Evolutionary conservation across 495 filamentous ascomycete species (phyloP), one percentile per base, ranked within the genome.

Genomic region (Tuber borchii): DNA sequence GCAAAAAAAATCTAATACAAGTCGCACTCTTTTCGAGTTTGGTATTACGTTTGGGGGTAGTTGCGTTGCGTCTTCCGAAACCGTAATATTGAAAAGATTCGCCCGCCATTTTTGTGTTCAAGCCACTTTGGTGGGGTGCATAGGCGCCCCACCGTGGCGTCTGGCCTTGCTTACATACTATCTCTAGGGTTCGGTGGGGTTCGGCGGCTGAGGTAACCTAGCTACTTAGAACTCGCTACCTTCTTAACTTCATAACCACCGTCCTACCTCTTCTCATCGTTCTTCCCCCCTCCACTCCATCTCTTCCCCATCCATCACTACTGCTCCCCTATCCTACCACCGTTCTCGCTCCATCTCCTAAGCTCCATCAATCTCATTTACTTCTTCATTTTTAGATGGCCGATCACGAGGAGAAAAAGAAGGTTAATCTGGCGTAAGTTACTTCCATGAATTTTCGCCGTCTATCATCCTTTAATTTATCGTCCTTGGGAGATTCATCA

Each of bases 361-460:
- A 65, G 26, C 40, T 76, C 19, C 40, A 79, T 77, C 77, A 73
- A 81, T 81, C 79, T 81, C 26, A 68, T 71, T 71, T 77, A 71
- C 48, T 48, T 72, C 73, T n/a, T 74, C 46, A 22, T 65, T 39
- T 19, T 44, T 80, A 81, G 76, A 91, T 91, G 90, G 88, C 89
- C 82, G 85, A 87, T 71, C 90, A 94, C 83, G 91, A 90, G 72
- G 93, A 96, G 79, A 91, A 94, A 72, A 97, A 97, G 90, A 90
- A 91, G 90, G 90, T 92, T 84, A 92, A 97, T 86, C 86, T 97
- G 82, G 89, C 91, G 93, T 97, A 91, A 83, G 93, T 84, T 70
- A 31, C 39, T 45, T 71, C 14, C 17, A 31, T 26, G 6, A 26
- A n/a, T 61, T 14, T 61, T 31, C 56, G 34, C 76, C 51, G 71